Evolutionary conservation across 257 asterid species (phyloP).

Genomic region (Agastache rugosa): DNA sequence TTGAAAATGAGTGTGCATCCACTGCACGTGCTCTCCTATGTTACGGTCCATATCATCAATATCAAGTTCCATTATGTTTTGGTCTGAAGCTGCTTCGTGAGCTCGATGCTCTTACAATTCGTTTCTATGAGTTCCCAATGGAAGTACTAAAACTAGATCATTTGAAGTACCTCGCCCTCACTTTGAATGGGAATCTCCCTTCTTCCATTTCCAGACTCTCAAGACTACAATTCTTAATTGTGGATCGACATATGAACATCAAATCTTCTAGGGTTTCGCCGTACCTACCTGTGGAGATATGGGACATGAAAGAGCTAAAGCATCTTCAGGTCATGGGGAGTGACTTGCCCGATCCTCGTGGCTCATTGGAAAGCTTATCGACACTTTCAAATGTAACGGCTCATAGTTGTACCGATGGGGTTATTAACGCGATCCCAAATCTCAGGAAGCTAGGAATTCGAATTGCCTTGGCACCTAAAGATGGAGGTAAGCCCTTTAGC

Average conservation of each 20-base stretch:
- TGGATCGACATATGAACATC: neutral
- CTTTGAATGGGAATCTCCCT: conserved; percentile 9
- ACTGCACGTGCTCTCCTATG: conserved; percentile 12
- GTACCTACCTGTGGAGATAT: conserved; percentile 16
- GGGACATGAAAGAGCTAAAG: conserved; percentile 33
- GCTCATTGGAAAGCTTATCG: neutral
- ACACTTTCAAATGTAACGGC: conserved; percentile 8
- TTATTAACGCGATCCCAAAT: conserved; percentile 8
- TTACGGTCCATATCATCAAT: neutral
- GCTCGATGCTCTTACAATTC: conserved; percentile 2
- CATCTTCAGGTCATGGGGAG: conserved; percentile 22
- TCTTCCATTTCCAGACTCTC: conserved; percentile 19
- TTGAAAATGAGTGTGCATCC: neutral
- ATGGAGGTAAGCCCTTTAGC: neutral
- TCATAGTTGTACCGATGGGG: neutral
- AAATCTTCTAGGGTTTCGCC: neutral
- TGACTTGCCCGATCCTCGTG: conserved; percentile 7
- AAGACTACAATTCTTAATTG: conserved; percentile 9
- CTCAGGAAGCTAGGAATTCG: conserved; percentile 12
- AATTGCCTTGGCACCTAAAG: neutral
- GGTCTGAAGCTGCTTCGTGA: conserved; percentile 7
- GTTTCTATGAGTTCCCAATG: neutral
- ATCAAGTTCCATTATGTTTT: conserved; percentile 14
- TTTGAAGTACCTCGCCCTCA: conserved; percentile 23
- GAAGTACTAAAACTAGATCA: neutral